Base-by-base conservation (phyloP, 2,329 filamentous ascomycete genomes). In the Fusarium sp. region DNA sequence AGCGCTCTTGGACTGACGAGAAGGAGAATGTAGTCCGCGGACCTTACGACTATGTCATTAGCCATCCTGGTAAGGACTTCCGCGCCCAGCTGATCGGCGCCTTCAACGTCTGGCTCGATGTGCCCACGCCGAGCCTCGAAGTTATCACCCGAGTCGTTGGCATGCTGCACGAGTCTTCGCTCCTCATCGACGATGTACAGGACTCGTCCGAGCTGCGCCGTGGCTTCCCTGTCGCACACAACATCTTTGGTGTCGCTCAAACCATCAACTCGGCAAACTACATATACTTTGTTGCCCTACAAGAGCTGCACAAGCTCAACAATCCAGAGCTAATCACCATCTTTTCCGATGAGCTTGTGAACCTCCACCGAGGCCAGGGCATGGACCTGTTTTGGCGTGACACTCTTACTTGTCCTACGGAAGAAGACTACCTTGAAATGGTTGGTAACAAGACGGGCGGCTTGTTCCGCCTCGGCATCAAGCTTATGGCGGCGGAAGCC, bases 351-450 rank as follows among this genome's bases (percentile, higher is more conserved):
- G 94, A 97, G 84, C 87, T 97, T 36, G 83, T 95, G 71, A 95
- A 96, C 80, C 89, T 97, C 55, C 94, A 97, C 82, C 87, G 93
- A 35, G 94, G 94, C 26, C 94, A 97, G 82, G 94, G 94, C 73
- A 95, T 97, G 92, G 95, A 97, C 77, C 87, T 97, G 41, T 96
- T 93, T 85, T 97, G 95, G 94, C 89, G 93, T 64, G 93, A 96
- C 82, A 94, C 91, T 31, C 85, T 96, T 67, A 95, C 92, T 26
- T 95, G 93, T 81, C 94, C 94, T 20, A 93, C 89, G 55, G 94
- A 96, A 82, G 93, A 95, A 74, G 94, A 97, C 83, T 97, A 97
- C 83, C 88, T 97, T n/a, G 93, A 97, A 81, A 97, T 97, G 94
- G 94, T 97, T 16, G 90, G 90, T 76, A 95, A 97, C 84, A 97